Base-by-base conservation (phyloP, 2,329 filamentous ascomycete genomes). In the Aureobasidium melanogenum region DNA sequence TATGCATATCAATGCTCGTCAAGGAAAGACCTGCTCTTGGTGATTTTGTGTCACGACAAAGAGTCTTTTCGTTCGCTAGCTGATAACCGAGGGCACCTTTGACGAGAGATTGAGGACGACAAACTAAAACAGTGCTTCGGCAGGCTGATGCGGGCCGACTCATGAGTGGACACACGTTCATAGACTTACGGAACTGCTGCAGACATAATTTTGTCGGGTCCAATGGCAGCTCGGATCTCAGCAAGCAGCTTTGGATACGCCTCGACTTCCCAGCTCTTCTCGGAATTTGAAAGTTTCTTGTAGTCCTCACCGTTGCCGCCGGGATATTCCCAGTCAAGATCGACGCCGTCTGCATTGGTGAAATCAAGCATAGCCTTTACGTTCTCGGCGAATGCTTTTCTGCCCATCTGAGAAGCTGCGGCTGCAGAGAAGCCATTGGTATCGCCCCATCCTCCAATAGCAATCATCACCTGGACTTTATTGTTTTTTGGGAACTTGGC, bases 391-490 rank as follows among this genome's bases (percentile, higher is more conserved):
- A 87, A 91, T 8, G 73, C 74, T 63, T 78, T 75, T 17, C 85
- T 81, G 1, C 78, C 80, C 9, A 72, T 66, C 0, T 80, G 76
- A 3, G 79, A 78, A 55, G 76, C 77, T 1, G 84, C 83, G 0
- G 81, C 86, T 1, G 62, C 71, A 0, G 81, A 79, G 67, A 89
- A 91, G 0, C 86, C 87, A 7, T 72, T 70, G 0, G 81, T 85
- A 63, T 89, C 85, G 0, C 87, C 87, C 88, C 88, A 91, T 57
- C 88, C 88, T 12, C 88, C 88, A 64, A 91, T 84, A 22, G 88
- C 87, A 39, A 91, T 79, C 75, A 87, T 80, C 24, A 91, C 73
- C 3, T n/a, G 12, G n/a, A 24, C 19, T 66, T 87, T 85, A 22
- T 85, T 85, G 66, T 87, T 86, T 22, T 86, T 85, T 5, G 51